phyloP scores from a whole-genome alignment of 768 basidiomycete genomes.

The Brasilioporus rufonigricans region DNA sequence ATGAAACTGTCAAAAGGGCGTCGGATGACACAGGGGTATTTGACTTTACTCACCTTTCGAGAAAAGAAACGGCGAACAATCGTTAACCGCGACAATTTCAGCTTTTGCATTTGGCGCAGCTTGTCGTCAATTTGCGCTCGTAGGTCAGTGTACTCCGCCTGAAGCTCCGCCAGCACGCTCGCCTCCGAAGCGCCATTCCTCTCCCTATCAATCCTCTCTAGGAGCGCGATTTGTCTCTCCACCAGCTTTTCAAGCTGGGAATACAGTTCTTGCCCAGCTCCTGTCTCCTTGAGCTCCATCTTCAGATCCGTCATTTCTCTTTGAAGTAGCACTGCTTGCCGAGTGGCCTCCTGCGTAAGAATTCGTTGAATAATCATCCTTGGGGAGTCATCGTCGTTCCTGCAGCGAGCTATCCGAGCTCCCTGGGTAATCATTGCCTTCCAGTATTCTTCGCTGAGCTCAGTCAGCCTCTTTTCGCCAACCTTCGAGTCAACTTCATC shows the following conservation, averaged over 20 bases:
- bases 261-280: too few relatives aligned
- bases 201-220: constrained; percentile 10
- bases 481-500: constrained; percentile 13
- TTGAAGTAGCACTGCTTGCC: constrained; percentile 1
- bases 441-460: constrained; percentile 11
- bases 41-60: too few relatives aligned
- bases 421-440: constrained; percentile 9
- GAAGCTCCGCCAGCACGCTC: too few relatives aligned
- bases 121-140: constrained; percentile 2
- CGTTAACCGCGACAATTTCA: constrained; percentile 7
- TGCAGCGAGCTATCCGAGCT: constrained; percentile 5
- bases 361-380: constrained; percentile 8
- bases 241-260: constrained; percentile 9
- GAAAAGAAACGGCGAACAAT: background rate
- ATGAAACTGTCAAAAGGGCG: too few relatives aligned
- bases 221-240: constrained; percentile 6
- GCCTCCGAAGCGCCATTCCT: background rate
- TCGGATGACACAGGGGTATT: too few relatives aligned
- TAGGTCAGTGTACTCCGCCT: constrained; percentile 6
- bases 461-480: constrained; percentile 17
- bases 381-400: constrained; percentile 8
- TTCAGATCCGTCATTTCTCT: constrained; percentile 4
- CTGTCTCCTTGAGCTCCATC: too few relatives aligned
- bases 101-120: too few relatives aligned
- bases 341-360: background rate